Base-by-base conservation (phyloP, 768 basidiomycete genomes). In the Candolleomyces eurysporus region DNA sequence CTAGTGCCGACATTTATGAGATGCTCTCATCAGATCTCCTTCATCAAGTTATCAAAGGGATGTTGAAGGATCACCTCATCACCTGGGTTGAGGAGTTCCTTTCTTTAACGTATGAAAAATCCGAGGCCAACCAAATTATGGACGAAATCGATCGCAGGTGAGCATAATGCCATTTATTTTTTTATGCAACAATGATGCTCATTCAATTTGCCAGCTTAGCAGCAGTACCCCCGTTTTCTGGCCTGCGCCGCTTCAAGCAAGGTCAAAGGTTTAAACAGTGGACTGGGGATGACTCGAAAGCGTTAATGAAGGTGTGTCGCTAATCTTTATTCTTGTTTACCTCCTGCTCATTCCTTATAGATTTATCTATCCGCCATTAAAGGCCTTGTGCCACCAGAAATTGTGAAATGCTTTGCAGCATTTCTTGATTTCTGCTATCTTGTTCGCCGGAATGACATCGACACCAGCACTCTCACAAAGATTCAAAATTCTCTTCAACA, bases 21-120 rank as follows among this genome's bases (percentile, higher is more conserved):
- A 62, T 75, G 6, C n/a, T 77, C 1, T 54, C 73, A 0, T 69
- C 73, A 0, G 73, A 77, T 57, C 62, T 76, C 0, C 67, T 77
- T 0, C 77, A 79, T 61, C 76, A 78, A 65, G 45, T 78, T 5
- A 77, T 79, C 60, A 77, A 77, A 59, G 75, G 76, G 1, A 71
- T 65, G 2, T 79, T 79, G 66, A 80, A 79, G 58, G 79, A 79
- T 43, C 78, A 79, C 54, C 64, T 79, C 2, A 75, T 79, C 2
- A 50, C 51, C 5, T 80, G 77, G 78, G 68, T 74, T 0, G 52
- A 61, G 1, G 62, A 73, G 8, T 79, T 76, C 55, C 58, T 81
- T 1, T 51, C 10, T 2, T 0, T 61, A 1, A 49, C 43, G 2
- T 58, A 75, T 60, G 61, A 65, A 0, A 59, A 66, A n/a, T 54